phyloP scores from a whole-genome alignment of 345 rosid species.

The Linum trigynum region DNA sequence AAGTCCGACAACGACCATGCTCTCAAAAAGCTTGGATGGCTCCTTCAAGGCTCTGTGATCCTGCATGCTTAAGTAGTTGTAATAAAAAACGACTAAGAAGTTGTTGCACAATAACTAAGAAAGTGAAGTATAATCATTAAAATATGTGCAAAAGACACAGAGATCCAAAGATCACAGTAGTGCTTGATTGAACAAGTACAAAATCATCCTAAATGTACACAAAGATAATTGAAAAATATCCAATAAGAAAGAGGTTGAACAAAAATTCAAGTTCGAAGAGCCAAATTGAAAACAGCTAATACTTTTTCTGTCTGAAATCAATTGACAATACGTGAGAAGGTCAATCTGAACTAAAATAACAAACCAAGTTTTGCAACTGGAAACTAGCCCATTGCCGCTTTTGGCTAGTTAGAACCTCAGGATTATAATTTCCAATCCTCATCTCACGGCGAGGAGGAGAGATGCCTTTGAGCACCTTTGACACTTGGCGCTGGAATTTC shows the following conservation, averaged over 20 bases:
- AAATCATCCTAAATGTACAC: background rate
- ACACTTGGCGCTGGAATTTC: slow-evolving; percentile 58
- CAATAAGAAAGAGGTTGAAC: background rate
- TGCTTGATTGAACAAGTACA: background rate
- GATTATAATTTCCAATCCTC: slow-evolving; percentile 53
- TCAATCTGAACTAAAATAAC: slow-evolving; percentile 19
- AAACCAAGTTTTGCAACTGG: slow-evolving; percentile 83
- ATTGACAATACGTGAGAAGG: background rate
- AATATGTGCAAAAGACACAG: background rate
- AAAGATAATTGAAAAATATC: background rate
- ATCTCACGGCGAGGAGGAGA: slow-evolving; percentile 49
- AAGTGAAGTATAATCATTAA: background rate
- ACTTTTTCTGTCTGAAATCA: background rate
- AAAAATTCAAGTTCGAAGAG: background rate
- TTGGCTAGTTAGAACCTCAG: slow-evolving; percentile 88
- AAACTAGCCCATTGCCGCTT: slow-evolving; percentile 89
- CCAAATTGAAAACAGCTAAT: background rate
- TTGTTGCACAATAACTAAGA: background rate
- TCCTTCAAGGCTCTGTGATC: slow-evolving; percentile 71
- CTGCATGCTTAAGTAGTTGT: slow-evolving; percentile 37
- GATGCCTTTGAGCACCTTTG: slow-evolving; percentile 61
- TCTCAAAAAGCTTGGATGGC: slow-evolving; percentile 83
- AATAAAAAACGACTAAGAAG: slow-evolving; percentile 3
- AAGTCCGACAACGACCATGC: slow-evolving; percentile 92
- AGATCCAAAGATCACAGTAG: background rate